Percentiles rank a stretch among this genome's conserved stretches.
These are phyloP conservation scores for Sporothrix globosa DNA, from an alignment of 2,329 filamentous ascomycete species.

Conservation along the genomic window DNA sequence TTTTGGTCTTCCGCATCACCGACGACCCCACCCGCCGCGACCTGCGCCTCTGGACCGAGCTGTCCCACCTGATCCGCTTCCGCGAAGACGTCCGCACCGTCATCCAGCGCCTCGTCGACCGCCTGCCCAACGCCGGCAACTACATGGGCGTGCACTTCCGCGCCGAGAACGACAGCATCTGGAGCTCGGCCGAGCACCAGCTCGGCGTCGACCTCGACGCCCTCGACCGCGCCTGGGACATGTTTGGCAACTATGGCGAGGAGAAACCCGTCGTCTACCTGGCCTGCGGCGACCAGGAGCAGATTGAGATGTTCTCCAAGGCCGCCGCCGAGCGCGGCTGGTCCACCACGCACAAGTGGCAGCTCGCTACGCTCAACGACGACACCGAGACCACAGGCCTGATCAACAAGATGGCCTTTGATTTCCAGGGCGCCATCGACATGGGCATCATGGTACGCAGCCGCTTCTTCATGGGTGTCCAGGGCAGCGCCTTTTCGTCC, in stretches of 20 bases:
- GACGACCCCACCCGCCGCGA: slow-evolving; percentile 45
- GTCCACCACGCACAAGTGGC: slow-evolving; percentile 45
- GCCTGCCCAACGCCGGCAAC: slow-evolving; percentile 36
- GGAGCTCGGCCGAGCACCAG: slow-evolving; percentile 44
- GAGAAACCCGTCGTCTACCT: slow-evolving; percentile 42
- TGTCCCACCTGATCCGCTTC: slow-evolving; percentile 43
- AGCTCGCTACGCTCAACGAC: slow-evolving; percentile 35
- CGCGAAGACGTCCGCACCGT: slow-evolving; percentile 40
- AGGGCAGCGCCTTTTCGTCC: slow-evolving; percentile 44
- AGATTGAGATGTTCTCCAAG: slow-evolving; percentile 41
- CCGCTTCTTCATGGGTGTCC: slow-evolving; percentile 44
- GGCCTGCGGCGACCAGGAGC: slow-evolving; percentile 44
- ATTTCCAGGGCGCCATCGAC: slow-evolving; percentile 45
- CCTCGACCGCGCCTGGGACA: slow-evolving; percentile 42
- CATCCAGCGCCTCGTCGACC: slow-evolving; percentile 37
- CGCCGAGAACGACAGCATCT: slow-evolving; percentile 46
- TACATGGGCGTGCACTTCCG: slow-evolving; percentile 46
- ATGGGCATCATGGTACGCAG: slow-evolving; percentile 43
- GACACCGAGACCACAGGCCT: slow-evolving; percentile 36
- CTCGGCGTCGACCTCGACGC: slow-evolving; percentile 43
- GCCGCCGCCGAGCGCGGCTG: slow-evolving; percentile 43
- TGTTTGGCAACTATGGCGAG: slow-evolving; percentile 36
- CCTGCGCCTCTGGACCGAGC: slow-evolving; percentile 44
- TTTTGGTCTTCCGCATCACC: slow-evolving; percentile 45
- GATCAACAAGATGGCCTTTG: slow-evolving; percentile 42